Percentiles rank a stretch among this genome's conserved stretches.
These are phyloP conservation scores for Fomitopsis pinicola DNA, from an alignment of 1,284 basidiomycete genomes.

Conservation along the genomic window DNA sequence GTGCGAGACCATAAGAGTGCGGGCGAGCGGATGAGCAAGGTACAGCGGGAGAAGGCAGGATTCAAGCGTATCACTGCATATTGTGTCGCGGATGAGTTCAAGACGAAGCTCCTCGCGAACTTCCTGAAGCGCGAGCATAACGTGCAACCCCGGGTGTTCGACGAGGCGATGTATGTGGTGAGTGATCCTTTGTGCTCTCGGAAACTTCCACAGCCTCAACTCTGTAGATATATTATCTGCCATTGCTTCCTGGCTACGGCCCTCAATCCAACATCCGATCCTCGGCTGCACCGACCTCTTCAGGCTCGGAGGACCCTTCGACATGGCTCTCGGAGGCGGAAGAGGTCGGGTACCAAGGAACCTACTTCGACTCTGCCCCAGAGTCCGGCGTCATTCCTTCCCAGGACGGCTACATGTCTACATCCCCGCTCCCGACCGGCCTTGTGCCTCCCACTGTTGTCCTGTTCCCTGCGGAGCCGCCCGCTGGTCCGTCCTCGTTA, in stretches of 20 bases:
- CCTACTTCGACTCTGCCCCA: constrained; percentile 62
- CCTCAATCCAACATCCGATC: constrained; percentile 82
- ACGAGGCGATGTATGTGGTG: constrained; percentile 91
- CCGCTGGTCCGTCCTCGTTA: background rate
- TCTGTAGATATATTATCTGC: constrained; percentile 84
- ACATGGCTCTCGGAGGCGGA: constrained; percentile 80
- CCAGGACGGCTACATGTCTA: constrained; percentile 50
- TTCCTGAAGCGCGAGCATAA: constrained; percentile 94
- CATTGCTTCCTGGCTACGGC: constrained; percentile 88
- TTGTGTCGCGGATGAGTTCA: constrained; percentile 80
- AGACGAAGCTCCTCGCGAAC: constrained; percentile 75
- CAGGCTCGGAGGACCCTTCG: constrained; percentile 53
- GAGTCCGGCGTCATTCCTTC: constrained; percentile 6
- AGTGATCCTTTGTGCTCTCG: constrained; percentile 30
- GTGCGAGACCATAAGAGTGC: constrained; percentile 71
- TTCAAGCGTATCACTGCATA: constrained; percentile 83
- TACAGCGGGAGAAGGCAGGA: constrained; percentile 70
- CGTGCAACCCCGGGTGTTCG: constrained; percentile 84
- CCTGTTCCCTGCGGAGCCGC: background rate
- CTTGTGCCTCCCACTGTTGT: constrained; percentile 9
- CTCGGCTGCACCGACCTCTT: constrained; percentile 62
- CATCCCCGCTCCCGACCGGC: constrained; percentile 35
- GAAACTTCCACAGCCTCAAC: background rate
- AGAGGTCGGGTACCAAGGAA: constrained; percentile 85
- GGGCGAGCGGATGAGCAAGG: constrained; percentile 78